phyloP scores from a whole-genome alignment of 345 rosid genomes.

The Mercurialis annua region DNA sequence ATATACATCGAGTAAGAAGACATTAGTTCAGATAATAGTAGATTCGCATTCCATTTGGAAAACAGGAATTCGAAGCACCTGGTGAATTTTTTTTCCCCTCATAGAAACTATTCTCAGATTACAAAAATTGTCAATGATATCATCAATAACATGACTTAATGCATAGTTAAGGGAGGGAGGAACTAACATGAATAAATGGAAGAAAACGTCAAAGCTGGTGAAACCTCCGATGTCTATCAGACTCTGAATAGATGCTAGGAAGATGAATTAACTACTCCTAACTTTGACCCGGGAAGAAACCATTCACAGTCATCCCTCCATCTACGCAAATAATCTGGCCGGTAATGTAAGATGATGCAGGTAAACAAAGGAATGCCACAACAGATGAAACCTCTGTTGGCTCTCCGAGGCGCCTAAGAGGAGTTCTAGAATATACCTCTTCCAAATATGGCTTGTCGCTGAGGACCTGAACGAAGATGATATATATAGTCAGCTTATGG shows the following conservation, averaged over 20 bases:
- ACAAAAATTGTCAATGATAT: neutral
- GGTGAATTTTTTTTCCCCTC: too few relatives aligned
- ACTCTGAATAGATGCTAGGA: neutral
- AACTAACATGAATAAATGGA: neutral
- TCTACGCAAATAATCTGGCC: slow-evolving; percentile 69
- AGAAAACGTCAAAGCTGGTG: neutral
- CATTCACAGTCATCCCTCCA: slow-evolving; percentile 63
- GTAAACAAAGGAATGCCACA: slow-evolving; percentile 75
- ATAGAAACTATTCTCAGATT: too few relatives aligned
- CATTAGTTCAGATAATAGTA: too few relatives aligned
- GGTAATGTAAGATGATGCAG: slow-evolving; percentile 75
- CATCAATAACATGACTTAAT: neutral
- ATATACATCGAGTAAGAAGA: too few relatives aligned
- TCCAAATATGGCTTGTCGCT: slow-evolving; percentile 41
- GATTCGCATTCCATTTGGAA: too few relatives aligned
- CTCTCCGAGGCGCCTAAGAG: slow-evolving; percentile 56
- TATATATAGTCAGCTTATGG: neutral
- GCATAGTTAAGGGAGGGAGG: neutral
- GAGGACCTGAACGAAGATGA: slow-evolving; percentile 32
- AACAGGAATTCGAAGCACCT: too few relatives aligned
- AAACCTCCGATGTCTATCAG: slow-evolving; percentile 3
- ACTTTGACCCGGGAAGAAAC: slow-evolving; percentile 49
- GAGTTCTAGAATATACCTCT: slow-evolving; percentile 56
- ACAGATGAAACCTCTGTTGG: slow-evolving; percentile 57
- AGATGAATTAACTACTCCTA: slow-evolving; percentile 18